Evolutionary conservation across 164 flowering plant genomes (phyloP), one percentile per base, ranked within the genome.

Genomic region (Vitis amurensis): DNA sequence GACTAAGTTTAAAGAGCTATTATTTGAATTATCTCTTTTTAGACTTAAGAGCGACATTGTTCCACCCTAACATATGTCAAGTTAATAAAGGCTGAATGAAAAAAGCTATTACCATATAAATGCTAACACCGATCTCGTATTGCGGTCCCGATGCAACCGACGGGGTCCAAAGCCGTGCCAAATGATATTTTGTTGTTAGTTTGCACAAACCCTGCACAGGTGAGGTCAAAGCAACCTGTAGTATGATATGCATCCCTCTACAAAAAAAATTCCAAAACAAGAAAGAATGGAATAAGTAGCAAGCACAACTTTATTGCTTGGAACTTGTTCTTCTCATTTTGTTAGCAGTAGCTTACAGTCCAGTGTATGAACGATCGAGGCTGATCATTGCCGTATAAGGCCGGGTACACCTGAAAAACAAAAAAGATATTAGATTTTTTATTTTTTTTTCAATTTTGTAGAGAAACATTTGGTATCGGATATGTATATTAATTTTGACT

Each of bases 221-320:
- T 27, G 8, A 73, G 56, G 55, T 73, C 68, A 31, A 73, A 63
- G 62, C 80, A 77, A 27, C 80, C 80, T 27, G 80, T 73, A 15
- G 37, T 0, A 6, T 53, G 30, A 56, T 60, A 73, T 6, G 64
- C 44, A 50, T 77, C 80, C 11, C 2, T 15, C 76, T 77, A 48
- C 68, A 3, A 37, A 58, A 59, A 59, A 13, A 11, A n/a, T 1
- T 23, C 27, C 27, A 49, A 52, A 47, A 29, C 1, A 12, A 30
- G 10, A 61, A 8, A 0, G 1, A 62, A 11, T 11, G 48, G 2
- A 63, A 52, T 51, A 15, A 47, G 13, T 14, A 23, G 27, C 0
- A 23, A 1, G 27, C 27, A 23, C 27, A 23, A 23, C 2, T 23
- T 23, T 23, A 23, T 23, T 23, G 27, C 27, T 1, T 23, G 27